Evolutionary conservation across 257 asterid genomes (phyloP), one percentile per base, ranked within the genome.

Genomic region (Nicotiana obtusifolia): DNA sequence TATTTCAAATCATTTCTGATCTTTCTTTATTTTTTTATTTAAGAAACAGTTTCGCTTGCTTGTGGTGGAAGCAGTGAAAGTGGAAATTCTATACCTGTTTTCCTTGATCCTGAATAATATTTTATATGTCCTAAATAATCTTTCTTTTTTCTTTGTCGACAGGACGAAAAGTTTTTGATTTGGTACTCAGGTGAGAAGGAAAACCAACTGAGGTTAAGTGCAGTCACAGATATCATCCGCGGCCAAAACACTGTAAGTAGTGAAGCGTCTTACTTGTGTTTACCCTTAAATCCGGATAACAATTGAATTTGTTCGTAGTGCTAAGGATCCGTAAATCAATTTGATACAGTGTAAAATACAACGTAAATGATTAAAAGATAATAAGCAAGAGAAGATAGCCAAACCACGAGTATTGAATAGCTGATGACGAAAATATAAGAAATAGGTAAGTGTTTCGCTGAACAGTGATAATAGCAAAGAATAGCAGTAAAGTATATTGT

Each of bases 131-230:
- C n/a, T 68, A n/a, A 68, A 31, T 35, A 37, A 35, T 68, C 30
- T 68, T 35, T 59, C 73, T 17, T 7, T 71, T 53, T 82, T 24
- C 31, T 1, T 14, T 60, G 56, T 11, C 82, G 82, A 57, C 88
- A 88, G 90, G 91, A 88, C 64, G 91, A 88, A 83, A 80, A 85
- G 67, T 84, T 66, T 60, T 84, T 86, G 87, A 80, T 86, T 76
- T 86, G 90, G 91, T 86, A 82, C 71, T 83, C 87, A 37, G 89
- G 89, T 68, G 84, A 84, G 85, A 85, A 85, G 85, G 91, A 88
- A 85, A 84, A 83, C 62, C 88, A 80, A 68, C 22, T 88, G 81
- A 83, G 84, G 77, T 67, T 86, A 73, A 85, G 87, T 80, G 85
- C 88, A 16, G 84, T 86, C 24, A 78, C 81, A 3, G 76, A 83